Evolutionary conservation across 176 grass and related monocot genomes (phyloP).

Genomic region (Raddia distichophylla): DNA sequence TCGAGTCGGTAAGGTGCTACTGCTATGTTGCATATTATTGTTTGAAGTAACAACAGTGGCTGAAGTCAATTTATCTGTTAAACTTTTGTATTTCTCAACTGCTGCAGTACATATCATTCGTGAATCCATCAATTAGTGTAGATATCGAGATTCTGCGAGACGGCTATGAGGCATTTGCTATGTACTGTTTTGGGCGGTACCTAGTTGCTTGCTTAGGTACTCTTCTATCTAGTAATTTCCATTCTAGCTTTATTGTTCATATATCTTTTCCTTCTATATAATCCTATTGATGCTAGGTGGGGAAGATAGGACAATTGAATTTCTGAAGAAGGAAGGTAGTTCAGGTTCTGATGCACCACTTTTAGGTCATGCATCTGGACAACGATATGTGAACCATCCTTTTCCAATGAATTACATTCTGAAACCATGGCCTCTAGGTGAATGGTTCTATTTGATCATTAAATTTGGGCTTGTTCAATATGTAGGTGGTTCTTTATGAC

Average conservation of each 20-base stretch:
- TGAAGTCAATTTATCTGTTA: background rate
- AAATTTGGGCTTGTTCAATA: conserved; percentile 95
- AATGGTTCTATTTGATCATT: conserved; percentile 87
- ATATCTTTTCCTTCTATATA: background rate
- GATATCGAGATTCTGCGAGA: conserved; percentile 89
- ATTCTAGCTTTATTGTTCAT: background rate
- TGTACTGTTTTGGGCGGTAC: conserved; percentile 97
- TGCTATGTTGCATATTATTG: conserved; percentile 26
- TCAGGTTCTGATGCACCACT: conserved; percentile 49
- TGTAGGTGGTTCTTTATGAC: conserved; percentile 56
- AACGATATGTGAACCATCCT: conserved; percentile 74
- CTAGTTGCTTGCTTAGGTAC: conserved; percentile 94
- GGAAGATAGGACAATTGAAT: conserved; percentile 90
- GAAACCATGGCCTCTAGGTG: conserved; percentile 77
- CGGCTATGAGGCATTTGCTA: conserved; percentile 92
- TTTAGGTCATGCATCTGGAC: conserved; percentile 67
- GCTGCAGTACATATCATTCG: conserved; percentile 81
- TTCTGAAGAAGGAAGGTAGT: conserved; percentile 69
- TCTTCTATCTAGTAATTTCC: conserved; percentile 12
- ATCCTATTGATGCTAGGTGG: conserved; percentile 56
- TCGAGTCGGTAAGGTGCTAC: conserved; percentile 81
- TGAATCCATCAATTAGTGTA: conserved; percentile 77
- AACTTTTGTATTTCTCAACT: background rate
- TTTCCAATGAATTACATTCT: conserved; percentile 93
- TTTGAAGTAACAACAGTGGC: background rate